phyloP scores from a whole-genome alignment of 2,329 filamentous ascomycete species.

The Endocalyx cinctus region DNA sequence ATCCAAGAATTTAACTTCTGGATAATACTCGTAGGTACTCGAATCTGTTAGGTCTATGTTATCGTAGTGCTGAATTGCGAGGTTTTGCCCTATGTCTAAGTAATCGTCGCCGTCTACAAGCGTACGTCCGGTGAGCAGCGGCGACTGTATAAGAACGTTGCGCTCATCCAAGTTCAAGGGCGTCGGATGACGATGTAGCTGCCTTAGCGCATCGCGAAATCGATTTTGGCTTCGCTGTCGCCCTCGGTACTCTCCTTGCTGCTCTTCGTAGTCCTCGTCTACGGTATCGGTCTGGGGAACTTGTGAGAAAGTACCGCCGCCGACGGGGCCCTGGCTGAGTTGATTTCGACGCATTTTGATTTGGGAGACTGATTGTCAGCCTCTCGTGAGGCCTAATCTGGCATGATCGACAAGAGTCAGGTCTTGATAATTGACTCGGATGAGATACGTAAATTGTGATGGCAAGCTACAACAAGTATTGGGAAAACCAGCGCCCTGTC shows the following conservation, averaged over 20 bases:
- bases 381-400: slow-evolving; percentile 2
- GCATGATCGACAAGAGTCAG: slow-evolving; percentile 1
- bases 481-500: not conserved
- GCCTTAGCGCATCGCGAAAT: slow-evolving; percentile 16
- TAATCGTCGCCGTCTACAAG: slow-evolving; percentile 18
- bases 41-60: too few species aligned
- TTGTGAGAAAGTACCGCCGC: slow-evolving; percentile 11
- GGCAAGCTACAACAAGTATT: not conserved
- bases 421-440: not conserved
- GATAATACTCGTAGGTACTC: too few species aligned
- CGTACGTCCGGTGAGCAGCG: slow-evolving; percentile 16
- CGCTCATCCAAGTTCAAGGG: slow-evolving; percentile 2
- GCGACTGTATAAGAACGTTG: slow-evolving; percentile 5
- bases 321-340: slow-evolving; percentile 6
- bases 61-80: too few species aligned
- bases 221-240: slow-evolving; percentile 9
- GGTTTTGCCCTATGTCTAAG: too few species aligned
- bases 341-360: slow-evolving; percentile 12
- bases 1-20: too few species aligned
- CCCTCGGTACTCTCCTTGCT: slow-evolving; percentile 1
- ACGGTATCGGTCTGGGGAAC: slow-evolving; percentile 17
- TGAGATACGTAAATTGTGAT: not conserved
- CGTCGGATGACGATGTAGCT: slow-evolving; percentile 13
- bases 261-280: slow-evolving; percentile 4
- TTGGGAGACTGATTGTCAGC: slow-evolving; percentile 2